phyloP scores from a whole-genome alignment of 2,329 filamentous ascomycete species.

The Hortaea sp. region DNA sequence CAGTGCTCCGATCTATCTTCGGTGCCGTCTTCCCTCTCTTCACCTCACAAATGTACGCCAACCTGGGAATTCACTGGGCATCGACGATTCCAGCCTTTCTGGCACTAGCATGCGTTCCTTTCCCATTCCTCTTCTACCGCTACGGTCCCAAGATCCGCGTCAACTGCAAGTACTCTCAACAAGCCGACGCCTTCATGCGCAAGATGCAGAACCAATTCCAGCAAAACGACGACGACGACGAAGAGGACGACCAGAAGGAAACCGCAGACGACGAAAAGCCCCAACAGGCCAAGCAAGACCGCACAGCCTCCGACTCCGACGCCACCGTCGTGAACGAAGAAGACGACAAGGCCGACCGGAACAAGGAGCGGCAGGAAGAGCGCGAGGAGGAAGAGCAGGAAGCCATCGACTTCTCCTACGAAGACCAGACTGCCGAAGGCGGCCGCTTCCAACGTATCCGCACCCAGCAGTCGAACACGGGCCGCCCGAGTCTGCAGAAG shows the following conservation, averaged over 20 bases:
- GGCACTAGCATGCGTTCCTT: constrained; percentile 59
- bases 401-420: constrained; percentile 20
- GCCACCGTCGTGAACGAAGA: neutral
- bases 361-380: constrained; percentile 21
- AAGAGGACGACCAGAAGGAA: neutral
- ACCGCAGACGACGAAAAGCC: neutral
- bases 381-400: constrained; percentile 20
- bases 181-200: constrained; percentile 53
- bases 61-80: constrained; percentile 62
- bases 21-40: constrained; percentile 76
- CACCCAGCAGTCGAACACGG: constrained; percentile 10
- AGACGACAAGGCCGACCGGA: constrained; percentile 1
- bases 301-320: neutral
- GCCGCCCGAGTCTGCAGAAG: constrained; percentile 6
- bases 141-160: constrained; percentile 56
- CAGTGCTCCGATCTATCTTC: constrained; percentile 66
- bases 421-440: constrained; percentile 9
- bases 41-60: constrained; percentile 45
- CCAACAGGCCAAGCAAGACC: neutral
- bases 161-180: constrained; percentile 59
- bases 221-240: neutral
- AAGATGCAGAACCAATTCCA: constrained; percentile 28
- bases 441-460: constrained; percentile 10
- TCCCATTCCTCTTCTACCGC: constrained; percentile 66
- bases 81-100: constrained; percentile 64